Conservation (phyloP, 495 filamentous ascomycete genomes). For the Penicillium parvum region DNA sequence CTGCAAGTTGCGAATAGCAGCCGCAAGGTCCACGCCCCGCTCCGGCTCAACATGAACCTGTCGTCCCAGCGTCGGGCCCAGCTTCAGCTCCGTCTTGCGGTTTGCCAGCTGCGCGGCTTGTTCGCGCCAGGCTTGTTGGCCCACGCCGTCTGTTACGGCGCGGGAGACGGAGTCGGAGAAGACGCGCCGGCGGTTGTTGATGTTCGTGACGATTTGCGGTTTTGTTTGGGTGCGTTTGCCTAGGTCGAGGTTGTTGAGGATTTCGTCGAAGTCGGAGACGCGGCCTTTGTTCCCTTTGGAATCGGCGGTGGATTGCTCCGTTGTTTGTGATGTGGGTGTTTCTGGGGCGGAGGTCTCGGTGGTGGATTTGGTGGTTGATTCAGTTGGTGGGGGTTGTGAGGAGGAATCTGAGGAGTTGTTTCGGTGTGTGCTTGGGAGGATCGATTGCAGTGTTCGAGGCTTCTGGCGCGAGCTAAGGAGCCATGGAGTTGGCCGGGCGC, state of each 20-base stretch:
- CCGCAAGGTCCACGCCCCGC: conserved; percentile 28
- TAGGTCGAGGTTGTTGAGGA: conserved; percentile 37
- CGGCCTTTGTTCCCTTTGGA: conserved; percentile 4
- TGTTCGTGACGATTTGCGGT: conserved; percentile 3
- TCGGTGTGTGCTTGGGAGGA: conserved; percentile 19
- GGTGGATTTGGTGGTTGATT: not conserved
- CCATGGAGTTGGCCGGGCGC: conserved; percentile 28
- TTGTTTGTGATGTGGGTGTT: conserved; percentile 4
- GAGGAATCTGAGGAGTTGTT: conserved; percentile 24
- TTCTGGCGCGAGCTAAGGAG: conserved; percentile 20
- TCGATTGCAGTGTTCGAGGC: conserved; percentile 12
- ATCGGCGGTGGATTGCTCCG: conserved; percentile 7
- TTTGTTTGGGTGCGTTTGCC: conserved; percentile 18
- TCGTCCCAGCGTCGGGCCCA: conserved; percentile 40
- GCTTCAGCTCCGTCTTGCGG: conserved; percentile 33
- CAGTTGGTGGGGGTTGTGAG: conserved; percentile 1
- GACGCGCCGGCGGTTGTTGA: conserved; percentile 1
- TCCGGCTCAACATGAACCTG: conserved; percentile 37
- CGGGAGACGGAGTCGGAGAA: conserved; percentile 21
- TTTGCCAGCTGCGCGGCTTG: conserved; percentile 5
- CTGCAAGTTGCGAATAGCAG: conserved; percentile 28
- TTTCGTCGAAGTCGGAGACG: conserved; percentile 33
- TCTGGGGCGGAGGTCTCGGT: conserved; percentile 2
- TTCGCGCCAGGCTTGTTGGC: conserved; percentile 1
- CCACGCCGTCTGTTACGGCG: conserved; percentile 12